Evolutionary conservation across 2,329 filamentous ascomycete genomes (phyloP), one percentile per base, ranked within the genome.

Genomic region (Chrysoporthe deuterocubensis): DNA sequence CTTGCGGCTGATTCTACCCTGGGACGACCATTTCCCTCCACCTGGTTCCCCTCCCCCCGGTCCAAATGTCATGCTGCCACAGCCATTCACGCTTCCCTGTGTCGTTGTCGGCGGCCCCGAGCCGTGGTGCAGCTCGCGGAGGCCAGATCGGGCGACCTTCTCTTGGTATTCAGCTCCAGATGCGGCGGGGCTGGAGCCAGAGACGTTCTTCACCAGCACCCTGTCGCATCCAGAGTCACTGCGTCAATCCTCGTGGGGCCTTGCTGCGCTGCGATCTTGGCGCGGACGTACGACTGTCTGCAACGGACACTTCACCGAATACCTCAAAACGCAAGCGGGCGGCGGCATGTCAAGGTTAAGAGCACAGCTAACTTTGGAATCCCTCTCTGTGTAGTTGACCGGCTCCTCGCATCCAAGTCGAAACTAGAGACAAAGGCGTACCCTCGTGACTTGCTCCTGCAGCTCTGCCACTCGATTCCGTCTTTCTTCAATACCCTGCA

Each of bases 381-480:
- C 70, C 62, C 70, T 74, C 70, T 69, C 71, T 70, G 78, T 80
- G 78, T 78, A 81, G 80, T 75, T 73, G 71, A 70, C 76, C 77
- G 74, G 71, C 65, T 72, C 68, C 69, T 75, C 69, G 71, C 68
- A 69, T 74, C 71, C 69, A 72, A 72, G 64, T 71, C 65, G 68
- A 62, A 64, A 63, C 62, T 65, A 70, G 68, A 71, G 67, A 70
- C 69, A 67, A 37, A 63, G 62, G 48, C 57, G 34, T 42, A 52
- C 16, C 26, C 42, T 34, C 43, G 26, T 26, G n/a, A 57, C 14
- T 48, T 58, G 26, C 42, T 46, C 40, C 54, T 50, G 52, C 57
- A 59, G 4, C 34, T 21, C 65, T 54, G 65, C 56, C 42, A 26
- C 44, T 62, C 67, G 54, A 69, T 54, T 66, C 34, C 57, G 43